Base-by-base conservation (phyloP, 345 rosid genomes). In the Carallia pectinifolia region DNA sequence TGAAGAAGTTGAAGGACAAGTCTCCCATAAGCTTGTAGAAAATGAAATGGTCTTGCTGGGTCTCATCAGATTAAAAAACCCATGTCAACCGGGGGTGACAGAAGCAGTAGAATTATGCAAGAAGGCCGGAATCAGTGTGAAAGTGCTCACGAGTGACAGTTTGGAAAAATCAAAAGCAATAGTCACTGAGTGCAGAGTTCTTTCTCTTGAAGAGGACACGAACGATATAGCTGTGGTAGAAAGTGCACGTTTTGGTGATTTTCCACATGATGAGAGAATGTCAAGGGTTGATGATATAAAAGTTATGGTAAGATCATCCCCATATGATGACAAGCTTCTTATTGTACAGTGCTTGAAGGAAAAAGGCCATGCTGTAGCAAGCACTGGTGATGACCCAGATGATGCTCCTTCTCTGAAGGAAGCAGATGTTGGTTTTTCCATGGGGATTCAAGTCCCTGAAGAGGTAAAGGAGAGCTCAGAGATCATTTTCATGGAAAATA, bases 21-120 rank as follows among this genome's bases (percentile, higher is more conserved):
- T 47, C 2, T 58, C 60, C 33, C 53, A 6, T 63, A 74, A 64
- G 64, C 72, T 84, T 65, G 84, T 78, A 69, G 86, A 83, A 6
- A 62, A 66, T 81, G 95, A 87, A 36, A 82, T 84, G 61, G 86
- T 88, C 73, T 87, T 87, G 31, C 16, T 84, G 61, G 88, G 81
- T 8, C 1, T 79, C 15, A 74, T 79, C 5, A 86, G 86, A 6
- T 40, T 84, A 61, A 79, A 84, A 70, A 87, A 86, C 53, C 86
- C 83, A 16, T 78, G 85, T 69, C 80, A 86, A 1, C 73, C 75
- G 5, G 86, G 85, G 5, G 85, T 86, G 31, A 60, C 58, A 65
- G 34, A 38, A 40, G 86, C 86, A 0, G 84, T 86, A 4, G 69
- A 71, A 66, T 68, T 60, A 4, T 84, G 86, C 64, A 77, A 55